Percentiles rank a stretch among this genome's conserved stretches.
Evolutionary conservation across 495 filamentous ascomycete species (phyloP).

Genomic region (Xylona heveae): DNA sequence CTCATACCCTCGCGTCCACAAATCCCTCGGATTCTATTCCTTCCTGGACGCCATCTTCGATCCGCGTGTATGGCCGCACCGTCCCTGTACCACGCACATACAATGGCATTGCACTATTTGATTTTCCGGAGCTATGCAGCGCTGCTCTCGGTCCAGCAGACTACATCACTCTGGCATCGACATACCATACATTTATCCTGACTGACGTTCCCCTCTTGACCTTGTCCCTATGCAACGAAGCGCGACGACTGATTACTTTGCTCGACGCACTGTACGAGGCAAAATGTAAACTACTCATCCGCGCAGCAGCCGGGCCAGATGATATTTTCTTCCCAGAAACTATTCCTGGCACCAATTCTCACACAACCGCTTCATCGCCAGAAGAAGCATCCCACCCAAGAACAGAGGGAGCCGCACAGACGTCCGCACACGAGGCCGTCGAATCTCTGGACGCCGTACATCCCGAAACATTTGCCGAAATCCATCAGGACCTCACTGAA

Average conservation of each 20-base stretch:
- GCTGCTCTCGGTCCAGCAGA: slow-evolving; percentile 42
- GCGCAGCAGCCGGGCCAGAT: slow-evolving; percentile 35
- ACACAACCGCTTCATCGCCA: not conserved
- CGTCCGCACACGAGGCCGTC: slow-evolving; percentile 4
- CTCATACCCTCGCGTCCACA: slow-evolving; percentile 10
- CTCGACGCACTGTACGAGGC: slow-evolving; percentile 53
- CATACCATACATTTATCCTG: slow-evolving; percentile 46
- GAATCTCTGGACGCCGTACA: slow-evolving; percentile 27
- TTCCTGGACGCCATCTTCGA: slow-evolving; percentile 26
- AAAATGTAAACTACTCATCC: slow-evolving; percentile 38
- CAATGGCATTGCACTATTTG: slow-evolving; percentile 28
- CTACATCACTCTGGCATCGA: slow-evolving; percentile 49
- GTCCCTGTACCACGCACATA: slow-evolving; percentile 28
- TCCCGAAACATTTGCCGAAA: slow-evolving; percentile 45
- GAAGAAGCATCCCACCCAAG: not conserved
- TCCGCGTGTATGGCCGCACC: slow-evolving; percentile 37
- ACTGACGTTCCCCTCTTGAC: slow-evolving; percentile 34
- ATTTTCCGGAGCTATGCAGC: slow-evolving; percentile 35
- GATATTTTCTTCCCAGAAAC: slow-evolving; percentile 48
- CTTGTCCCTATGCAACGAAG: slow-evolving; percentile 44
- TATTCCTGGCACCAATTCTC: too few relatives aligned
- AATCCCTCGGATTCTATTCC: slow-evolving; percentile 6
- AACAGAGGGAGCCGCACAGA: not conserved
- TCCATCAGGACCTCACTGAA: slow-evolving; percentile 44
- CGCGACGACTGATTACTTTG: slow-evolving; percentile 46